Evolutionary conservation across 2,329 filamentous ascomycete genomes (phyloP).

Genomic region (Claviceps spartinae): DNA sequence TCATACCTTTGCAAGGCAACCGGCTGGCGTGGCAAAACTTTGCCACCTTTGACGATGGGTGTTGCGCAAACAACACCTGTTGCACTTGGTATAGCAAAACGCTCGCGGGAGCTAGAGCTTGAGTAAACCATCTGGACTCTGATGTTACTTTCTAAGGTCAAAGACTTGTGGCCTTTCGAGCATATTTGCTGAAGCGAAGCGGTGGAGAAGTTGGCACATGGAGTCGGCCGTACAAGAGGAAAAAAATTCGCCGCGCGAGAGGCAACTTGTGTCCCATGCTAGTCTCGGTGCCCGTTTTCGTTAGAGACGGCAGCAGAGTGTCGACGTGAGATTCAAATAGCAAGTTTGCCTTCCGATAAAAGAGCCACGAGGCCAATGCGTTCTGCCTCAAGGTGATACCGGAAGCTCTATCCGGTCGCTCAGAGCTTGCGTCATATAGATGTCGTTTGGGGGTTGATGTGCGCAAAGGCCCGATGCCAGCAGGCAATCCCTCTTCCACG

Average conservation of each 20-base stretch:
- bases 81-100: neutral
- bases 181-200: neutral
- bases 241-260: neutral
- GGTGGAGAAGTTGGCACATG: neutral
- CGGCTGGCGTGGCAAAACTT: neutral
- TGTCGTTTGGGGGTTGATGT: conserved; percentile 4
- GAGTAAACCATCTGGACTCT: neutral
- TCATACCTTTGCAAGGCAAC: neutral
- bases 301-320: neutral
- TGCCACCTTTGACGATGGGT: neutral
- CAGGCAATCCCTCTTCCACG: neutral
- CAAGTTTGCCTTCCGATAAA: neutral
- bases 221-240: neutral
- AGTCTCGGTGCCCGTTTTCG: neutral
- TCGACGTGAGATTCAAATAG: neutral
- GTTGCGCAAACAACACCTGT: neutral
- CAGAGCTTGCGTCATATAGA: conserved; percentile 1
- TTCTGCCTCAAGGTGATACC: conserved; percentile 3
- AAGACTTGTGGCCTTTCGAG: neutral
- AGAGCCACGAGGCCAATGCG: neutral
- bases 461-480: conserved; percentile 6
- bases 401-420: conserved; percentile 3
- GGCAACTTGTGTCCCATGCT: neutral
- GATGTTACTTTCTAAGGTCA: neutral
- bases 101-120: neutral